Conservation (phyloP, 805 yeast species). For the Isabelozyma pseudorhagii region DNA sequence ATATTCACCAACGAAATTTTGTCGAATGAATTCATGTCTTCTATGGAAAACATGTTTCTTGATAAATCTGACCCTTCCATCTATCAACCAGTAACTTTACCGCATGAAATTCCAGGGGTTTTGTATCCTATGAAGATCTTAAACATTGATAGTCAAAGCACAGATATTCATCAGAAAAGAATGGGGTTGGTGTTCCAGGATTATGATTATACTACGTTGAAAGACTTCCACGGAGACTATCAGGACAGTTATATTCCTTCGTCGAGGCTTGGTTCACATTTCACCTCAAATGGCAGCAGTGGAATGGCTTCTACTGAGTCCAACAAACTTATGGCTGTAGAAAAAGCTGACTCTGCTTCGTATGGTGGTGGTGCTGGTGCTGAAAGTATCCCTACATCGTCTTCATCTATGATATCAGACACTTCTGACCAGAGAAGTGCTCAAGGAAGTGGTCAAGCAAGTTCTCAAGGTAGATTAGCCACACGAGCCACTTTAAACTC, state of each 20-base stretch:
- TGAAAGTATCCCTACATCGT: not conserved
- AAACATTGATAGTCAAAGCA: slow-evolving; percentile 5
- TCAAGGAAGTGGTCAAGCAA: not conserved
- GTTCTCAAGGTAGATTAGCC: not conserved
- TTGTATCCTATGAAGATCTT: slow-evolving; percentile 23
- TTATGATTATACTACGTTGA: slow-evolving; percentile 11
- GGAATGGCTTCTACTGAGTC: too few species aligned
- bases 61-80: slow-evolving; percentile 1
- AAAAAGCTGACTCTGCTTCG: not conserved
- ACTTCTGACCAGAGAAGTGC: not conserved
- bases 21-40: slow-evolving; percentile 7
- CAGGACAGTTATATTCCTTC: too few species aligned
- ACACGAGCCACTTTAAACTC: too few species aligned
- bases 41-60: slow-evolving; percentile 1
- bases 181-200: slow-evolving; percentile 20
- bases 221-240: slow-evolving; percentile 3
- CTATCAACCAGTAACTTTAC: slow-evolving; percentile 20
- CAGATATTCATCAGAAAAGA: slow-evolving; percentile 8
- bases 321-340: too few species aligned
- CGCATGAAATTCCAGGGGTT: slow-evolving; percentile 22
- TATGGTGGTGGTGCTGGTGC: too few species aligned
- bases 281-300: too few species aligned
- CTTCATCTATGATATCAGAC: not conserved
- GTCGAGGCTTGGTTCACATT: too few species aligned
- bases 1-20: slow-evolving; percentile 13